Conservation (phyloP, 2,329 filamentous ascomycete genomes). For the Didymella keratinophila region DNA sequence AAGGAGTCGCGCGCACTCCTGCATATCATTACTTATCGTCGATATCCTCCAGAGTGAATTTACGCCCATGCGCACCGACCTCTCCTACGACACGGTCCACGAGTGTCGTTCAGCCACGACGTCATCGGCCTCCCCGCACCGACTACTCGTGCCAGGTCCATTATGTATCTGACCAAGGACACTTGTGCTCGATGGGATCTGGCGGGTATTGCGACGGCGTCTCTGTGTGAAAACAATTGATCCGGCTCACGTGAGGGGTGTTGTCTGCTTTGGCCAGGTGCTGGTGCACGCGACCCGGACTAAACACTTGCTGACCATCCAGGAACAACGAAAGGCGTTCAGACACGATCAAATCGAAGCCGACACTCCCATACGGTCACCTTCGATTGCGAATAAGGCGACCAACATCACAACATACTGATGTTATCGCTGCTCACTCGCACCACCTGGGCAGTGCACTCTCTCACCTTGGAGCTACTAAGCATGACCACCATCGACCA, state of each 20-base stretch:
- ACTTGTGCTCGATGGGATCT: background rate
- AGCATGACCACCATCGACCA: no score
- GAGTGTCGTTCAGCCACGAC: slow-evolving; percentile 29
- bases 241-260: slow-evolving; percentile 15
- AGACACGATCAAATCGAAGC: no score
- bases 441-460: no score
- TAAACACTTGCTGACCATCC: background rate
- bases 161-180: background rate
- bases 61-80: slow-evolving; percentile 18
- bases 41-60: background rate
- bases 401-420: no score
- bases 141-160: background rate
- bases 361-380: no score
- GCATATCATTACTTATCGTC: slow-evolving; percentile 8
- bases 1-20: slow-evolving; percentile 26
- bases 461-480: no score
- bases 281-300: slow-evolving; percentile 5
- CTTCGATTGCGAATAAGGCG: no score
- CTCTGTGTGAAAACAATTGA: background rate
- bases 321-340: slow-evolving; percentile 13
- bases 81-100: slow-evolving; percentile 3
- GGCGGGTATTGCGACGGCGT: background rate
- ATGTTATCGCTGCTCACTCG: no score
- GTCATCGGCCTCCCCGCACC: slow-evolving; percentile 35
- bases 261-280: slow-evolving; percentile 3